Percentiles rank a stretch among this genome's conserved stretches.
These are phyloP conservation scores for Sarcomyxa edulis DNA, from an alignment of 768 basidiomycete genomes.

Conservation along the genomic window DNA sequence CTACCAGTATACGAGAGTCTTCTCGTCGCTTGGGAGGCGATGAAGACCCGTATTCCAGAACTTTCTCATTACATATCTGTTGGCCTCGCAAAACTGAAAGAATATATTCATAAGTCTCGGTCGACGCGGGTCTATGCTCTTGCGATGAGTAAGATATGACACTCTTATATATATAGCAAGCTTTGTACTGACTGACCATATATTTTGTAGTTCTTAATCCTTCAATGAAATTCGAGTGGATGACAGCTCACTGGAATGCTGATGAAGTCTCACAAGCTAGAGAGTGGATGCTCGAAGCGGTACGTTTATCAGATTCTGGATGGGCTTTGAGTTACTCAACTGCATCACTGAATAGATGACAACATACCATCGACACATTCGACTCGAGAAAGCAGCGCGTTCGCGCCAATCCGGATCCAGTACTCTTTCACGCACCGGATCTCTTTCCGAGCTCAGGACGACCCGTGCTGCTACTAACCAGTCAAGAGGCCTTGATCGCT, in stretches of 20 bases:
- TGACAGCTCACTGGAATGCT: conserved; percentile 11
- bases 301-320: no score
- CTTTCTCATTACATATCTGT: conserved; percentile 20
- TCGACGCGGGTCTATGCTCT: conserved; percentile 22
- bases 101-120: conserved; percentile 20
- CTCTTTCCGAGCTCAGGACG: no score
- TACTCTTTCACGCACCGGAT: no score
- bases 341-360: no score
- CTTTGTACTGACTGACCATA: neutral
- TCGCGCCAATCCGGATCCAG: no score
- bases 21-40: conserved; percentile 11
- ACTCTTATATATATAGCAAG: neutral
- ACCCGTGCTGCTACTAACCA: no score
- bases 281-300: conserved; percentile 14
- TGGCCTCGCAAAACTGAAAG: conserved; percentile 23
- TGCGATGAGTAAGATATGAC: conserved; percentile 21
- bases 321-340: no score
- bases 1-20: conserved; percentile 27
- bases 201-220: conserved; percentile 21
- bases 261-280: conserved; percentile 9
- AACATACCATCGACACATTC: no score
- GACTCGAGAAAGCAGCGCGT: no score
- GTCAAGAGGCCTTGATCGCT: no score
- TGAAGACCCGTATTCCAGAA: conserved; percentile 14
- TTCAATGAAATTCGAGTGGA: conserved; percentile 13